These are phyloP conservation scores for Punica granatum DNA, from an alignment of 345 rosid species.

Conservation along the genomic window DNA sequence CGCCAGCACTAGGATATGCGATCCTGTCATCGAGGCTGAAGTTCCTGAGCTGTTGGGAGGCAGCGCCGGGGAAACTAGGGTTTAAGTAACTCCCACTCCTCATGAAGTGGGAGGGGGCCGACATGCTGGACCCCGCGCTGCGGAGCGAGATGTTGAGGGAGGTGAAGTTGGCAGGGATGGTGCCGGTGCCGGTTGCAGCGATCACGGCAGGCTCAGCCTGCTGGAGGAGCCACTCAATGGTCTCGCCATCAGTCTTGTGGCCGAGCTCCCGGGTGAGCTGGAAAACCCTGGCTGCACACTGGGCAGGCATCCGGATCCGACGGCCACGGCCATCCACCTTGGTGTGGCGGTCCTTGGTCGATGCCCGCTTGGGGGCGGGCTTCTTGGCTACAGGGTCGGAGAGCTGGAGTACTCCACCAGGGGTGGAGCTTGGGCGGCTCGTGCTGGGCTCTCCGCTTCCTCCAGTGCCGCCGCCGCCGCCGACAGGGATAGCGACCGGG, in stretches of 20 bases:
- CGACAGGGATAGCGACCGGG: constrained; percentile 14
- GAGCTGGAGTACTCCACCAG: not conserved
- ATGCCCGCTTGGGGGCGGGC: constrained; percentile 58
- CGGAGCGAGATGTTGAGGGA: constrained; percentile 85
- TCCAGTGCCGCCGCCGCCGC: not conserved
- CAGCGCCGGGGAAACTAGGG: constrained; percentile 29
- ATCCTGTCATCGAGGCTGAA: constrained; percentile 8
- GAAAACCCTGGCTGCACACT: constrained; percentile 90
- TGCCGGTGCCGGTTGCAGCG: constrained; percentile 93
- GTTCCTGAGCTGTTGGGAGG: constrained; percentile 23
- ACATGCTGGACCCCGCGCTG: constrained; percentile 66
- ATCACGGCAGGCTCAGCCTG: constrained; percentile 91
- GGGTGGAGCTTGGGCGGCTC: not conserved
- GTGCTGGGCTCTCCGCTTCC: not conserved
- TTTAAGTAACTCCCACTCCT: constrained; percentile 35
- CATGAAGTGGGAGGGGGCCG: constrained; percentile 48
- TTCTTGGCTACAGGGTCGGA: constrained; percentile 31
- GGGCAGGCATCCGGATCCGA: constrained; percentile 92
- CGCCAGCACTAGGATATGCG: not conserved
- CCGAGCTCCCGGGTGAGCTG: constrained; percentile 90
- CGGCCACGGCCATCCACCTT: constrained; percentile 97
- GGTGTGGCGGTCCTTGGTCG: constrained; percentile 87
- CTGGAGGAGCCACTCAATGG: constrained; percentile 82
- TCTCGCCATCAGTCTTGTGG: constrained; percentile 85
- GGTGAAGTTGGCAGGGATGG: constrained; percentile 85